Evolutionary conservation across 2,329 filamentous ascomycete species (phyloP), one percentile per base, ranked within the genome.

Genomic region (Dactylella cylindrospora): DNA sequence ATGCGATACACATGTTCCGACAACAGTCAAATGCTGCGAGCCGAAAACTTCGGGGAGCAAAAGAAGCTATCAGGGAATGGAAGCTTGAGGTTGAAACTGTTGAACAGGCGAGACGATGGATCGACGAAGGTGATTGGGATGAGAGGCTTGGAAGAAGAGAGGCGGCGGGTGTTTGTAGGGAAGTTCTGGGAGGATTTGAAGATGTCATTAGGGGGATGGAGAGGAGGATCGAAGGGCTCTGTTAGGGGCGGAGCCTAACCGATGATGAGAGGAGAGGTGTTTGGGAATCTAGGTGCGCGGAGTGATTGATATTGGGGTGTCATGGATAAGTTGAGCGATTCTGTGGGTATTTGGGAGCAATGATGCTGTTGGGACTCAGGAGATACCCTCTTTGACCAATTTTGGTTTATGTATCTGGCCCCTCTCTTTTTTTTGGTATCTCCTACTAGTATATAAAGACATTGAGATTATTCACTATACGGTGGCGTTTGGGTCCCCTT

Each of bases 171-270:
- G 86, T 91, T 10, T 97, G 93, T 73, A 80, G 84, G 3, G 89
- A 94, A 62, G 90, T 98, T 1, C 84, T 96, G 26, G 85, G 85
- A 38, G 93, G 93, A 0, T 97, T 98, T 70, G 91, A 96, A 73
- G 85, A 90, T 70, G 84, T 91, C 1, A 96, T 90, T 74, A 85
- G 90, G 54, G 81, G 82, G 53, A 93, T 90, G 86, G 82, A 90
- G 70, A 83, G 84, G 70, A 81, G 86, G 67, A 74, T 95, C 51
- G 59, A 40, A 79, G 90, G 61, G 83, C 80, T 10, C 80, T 83
- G 70, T 80, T 79, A n/a, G 79, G 44, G 17, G 20, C 44, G 31
- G 31, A 50, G 28, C 33, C 44, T 33, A 15, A 32, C 26, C 3
- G 28, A 35, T 43, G 39, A 80, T 8, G 41, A 54, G 17, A 36